These are phyloP conservation scores for Magnaporthales sp. DNA, from an alignment of 2,329 filamentous ascomycete species.

Conservation along the genomic window DNA sequence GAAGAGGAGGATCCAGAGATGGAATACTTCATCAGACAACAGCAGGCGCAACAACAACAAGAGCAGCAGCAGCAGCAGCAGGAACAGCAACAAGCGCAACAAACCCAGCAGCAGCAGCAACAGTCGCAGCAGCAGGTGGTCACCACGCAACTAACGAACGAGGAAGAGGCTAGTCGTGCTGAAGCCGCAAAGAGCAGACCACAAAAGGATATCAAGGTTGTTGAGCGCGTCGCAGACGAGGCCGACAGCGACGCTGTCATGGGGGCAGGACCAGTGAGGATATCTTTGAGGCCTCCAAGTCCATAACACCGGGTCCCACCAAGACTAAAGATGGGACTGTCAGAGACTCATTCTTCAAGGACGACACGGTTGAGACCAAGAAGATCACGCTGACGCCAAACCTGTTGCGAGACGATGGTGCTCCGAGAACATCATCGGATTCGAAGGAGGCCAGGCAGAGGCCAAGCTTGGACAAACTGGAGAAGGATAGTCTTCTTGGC, in stretches of 20 bases:
- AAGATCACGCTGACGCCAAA: conserved; percentile 97
- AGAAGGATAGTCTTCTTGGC: conserved; percentile 43
- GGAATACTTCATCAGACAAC: conserved; percentile 20
- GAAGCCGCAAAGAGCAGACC: conserved; percentile 43
- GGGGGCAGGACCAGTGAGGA: conserved; percentile 54
- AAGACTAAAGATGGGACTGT: conserved; percentile 79
- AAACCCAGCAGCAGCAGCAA: conserved; percentile 18
- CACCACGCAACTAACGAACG: conserved; percentile 26
- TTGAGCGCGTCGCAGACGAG: conserved; percentile 23
- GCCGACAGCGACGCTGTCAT: conserved; percentile 14
- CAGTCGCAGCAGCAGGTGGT: conserved; percentile 18
- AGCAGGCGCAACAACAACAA: conserved; percentile 20
- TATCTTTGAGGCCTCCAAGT: conserved; percentile 43
- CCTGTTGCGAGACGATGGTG: conserved; percentile 72
- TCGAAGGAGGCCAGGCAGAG: conserved; percentile 45
- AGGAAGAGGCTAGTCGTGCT: conserved; percentile 47
- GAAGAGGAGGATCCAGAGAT: conserved; percentile 56
- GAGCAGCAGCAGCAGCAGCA: conserved; percentile 16
- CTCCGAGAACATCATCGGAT: conserved; percentile 45
- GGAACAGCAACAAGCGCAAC: conserved; percentile 22
- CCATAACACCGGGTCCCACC: conserved; percentile 35
- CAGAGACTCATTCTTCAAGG: conserved; percentile 94
- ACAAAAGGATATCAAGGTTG: conserved; percentile 27
- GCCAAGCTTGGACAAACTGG: conserved; percentile 64
- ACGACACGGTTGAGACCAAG: conserved; percentile 88